A percentile compares a stretch with the other conserved stretches of the same genome.
phyloP scores from a whole-genome alignment of 176 grass and related monocot species.

The Puccinellia tenuiflora region DNA sequence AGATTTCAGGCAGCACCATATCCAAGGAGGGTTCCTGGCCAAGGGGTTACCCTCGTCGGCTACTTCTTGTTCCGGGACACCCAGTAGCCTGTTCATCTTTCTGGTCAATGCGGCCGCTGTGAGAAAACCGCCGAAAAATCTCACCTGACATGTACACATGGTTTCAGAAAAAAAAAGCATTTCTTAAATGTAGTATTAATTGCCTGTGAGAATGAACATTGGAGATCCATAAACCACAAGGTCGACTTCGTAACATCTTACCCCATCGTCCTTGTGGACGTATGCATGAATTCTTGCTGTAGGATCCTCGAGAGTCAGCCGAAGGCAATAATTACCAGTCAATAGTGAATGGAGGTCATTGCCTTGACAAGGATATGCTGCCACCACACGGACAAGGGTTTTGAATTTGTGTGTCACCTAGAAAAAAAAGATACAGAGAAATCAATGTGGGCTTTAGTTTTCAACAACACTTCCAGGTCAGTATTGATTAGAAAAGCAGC shows the following conservation, averaged over 20 bases:
- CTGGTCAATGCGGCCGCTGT: conserved; percentile 18
- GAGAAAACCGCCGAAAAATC: conserved; percentile 61
- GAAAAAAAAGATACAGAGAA: conserved; percentile 9
- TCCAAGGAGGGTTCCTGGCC: conserved; percentile 61
- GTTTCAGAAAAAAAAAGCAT: conserved; percentile 11
- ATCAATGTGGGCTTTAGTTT: neutral
- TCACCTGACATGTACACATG: conserved; percentile 36
- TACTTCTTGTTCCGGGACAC: conserved; percentile 42
- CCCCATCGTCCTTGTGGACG: conserved; percentile 49
- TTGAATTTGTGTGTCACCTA: conserved; percentile 66
- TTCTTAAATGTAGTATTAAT: neutral
- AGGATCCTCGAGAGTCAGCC: conserved; percentile 75
- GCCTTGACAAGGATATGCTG: conserved; percentile 43
- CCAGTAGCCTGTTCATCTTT: conserved; percentile 72
- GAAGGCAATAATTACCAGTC: conserved; percentile 20
- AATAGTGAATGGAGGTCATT: conserved; percentile 28
- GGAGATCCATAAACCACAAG: neutral
- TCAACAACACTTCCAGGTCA: neutral
- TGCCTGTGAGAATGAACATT: neutral
- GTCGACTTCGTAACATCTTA: conserved; percentile 33
- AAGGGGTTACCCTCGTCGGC: conserved; percentile 10
- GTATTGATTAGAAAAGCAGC: neutral
- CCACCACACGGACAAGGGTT: conserved; percentile 68
- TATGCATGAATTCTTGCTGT: conserved; percentile 74
- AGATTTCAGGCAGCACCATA: conserved; percentile 73